These are phyloP conservation scores for Gossypium turneri DNA, from an alignment of 345 rosid genomes.

Conservation along the genomic window DNA sequence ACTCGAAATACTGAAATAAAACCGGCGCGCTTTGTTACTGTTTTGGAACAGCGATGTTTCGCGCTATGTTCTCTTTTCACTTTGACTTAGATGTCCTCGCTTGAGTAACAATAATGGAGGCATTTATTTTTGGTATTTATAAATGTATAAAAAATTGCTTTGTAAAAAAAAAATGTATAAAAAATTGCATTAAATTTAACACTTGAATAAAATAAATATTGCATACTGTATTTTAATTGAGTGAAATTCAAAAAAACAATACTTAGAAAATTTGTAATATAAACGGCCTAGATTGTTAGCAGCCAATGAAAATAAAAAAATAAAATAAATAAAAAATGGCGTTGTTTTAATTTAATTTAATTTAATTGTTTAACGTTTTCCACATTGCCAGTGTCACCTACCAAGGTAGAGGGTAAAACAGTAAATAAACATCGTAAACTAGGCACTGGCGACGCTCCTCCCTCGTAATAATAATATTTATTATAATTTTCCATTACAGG, in stretches of 20 bases:
- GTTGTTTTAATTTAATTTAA: background rate
- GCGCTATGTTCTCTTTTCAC: background rate
- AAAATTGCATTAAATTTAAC: no score
- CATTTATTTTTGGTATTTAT: background rate
- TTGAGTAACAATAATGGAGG: background rate
- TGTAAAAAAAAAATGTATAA: no score
- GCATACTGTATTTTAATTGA: no score
- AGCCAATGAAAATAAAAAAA: no score
- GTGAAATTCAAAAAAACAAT: no score
- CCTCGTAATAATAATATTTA: background rate
- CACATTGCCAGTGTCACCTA: no score
- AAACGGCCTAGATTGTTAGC: no score
- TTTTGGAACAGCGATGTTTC: background rate
- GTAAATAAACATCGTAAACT: constrained; percentile 20
- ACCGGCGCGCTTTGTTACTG: background rate
- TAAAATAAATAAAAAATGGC: background rate
- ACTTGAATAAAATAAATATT: no score
- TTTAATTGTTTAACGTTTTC: background rate
- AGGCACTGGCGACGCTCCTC: constrained; percentile 23
- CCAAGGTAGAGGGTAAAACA: constrained; percentile 14
- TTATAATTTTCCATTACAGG: background rate
- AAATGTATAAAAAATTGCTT: no score
- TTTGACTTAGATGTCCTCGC: background rate
- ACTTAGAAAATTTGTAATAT: no score
- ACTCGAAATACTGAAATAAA: background rate